phyloP scores from a whole-genome alignment of 768 basidiomycete genomes.

The Suillus spraguei region DNA sequence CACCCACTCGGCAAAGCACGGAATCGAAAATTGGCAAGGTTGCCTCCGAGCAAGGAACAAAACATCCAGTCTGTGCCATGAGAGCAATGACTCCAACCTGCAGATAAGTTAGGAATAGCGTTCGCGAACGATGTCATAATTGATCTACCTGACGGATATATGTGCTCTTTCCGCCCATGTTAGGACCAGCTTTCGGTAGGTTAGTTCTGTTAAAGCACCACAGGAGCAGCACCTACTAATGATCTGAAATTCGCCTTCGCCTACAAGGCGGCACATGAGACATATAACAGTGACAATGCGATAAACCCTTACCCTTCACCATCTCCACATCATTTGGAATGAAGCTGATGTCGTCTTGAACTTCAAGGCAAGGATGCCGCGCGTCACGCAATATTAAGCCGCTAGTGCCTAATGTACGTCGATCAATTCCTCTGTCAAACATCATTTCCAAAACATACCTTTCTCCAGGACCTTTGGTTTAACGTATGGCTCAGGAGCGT shows the following conservation, averaged over 20 bases:
- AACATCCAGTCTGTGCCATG: slow-evolving; percentile 95
- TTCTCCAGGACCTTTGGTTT: slow-evolving; percentile 81
- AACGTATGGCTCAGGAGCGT: slow-evolving; percentile 85
- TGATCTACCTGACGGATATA: slow-evolving; percentile 82
- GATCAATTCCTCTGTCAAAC: slow-evolving; percentile 9
- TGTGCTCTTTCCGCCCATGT: slow-evolving; percentile 99
- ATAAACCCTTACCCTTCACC: slow-evolving; percentile 67
- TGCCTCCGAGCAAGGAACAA: slow-evolving; percentile 90
- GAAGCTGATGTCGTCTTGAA: slow-evolving; percentile 93
- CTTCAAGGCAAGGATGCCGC: slow-evolving; percentile 94
- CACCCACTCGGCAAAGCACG: slow-evolving; percentile 92
- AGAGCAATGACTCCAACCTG: slow-evolving; percentile 94
- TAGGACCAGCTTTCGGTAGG: slow-evolving; percentile 75
- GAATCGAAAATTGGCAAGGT: slow-evolving; percentile 93
- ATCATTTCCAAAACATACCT: slow-evolving; percentile 47
- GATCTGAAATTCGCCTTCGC: slow-evolving; percentile 90
- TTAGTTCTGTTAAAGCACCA: slow-evolving; percentile 4
- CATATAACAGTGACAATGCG: neutral
- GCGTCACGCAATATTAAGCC: slow-evolving; percentile 82
- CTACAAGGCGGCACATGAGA: slow-evolving; percentile 37
- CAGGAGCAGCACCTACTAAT: slow-evolving; percentile 62
- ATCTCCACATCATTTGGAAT: slow-evolving; percentile 96
- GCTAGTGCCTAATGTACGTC: slow-evolving; percentile 60
- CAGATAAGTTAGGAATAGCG: slow-evolving; percentile 2
- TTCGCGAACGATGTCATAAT: neutral